Evolutionary conservation across 768 basidiomycete genomes (phyloP).

Genomic region (Tylopilus subfusipes): DNA sequence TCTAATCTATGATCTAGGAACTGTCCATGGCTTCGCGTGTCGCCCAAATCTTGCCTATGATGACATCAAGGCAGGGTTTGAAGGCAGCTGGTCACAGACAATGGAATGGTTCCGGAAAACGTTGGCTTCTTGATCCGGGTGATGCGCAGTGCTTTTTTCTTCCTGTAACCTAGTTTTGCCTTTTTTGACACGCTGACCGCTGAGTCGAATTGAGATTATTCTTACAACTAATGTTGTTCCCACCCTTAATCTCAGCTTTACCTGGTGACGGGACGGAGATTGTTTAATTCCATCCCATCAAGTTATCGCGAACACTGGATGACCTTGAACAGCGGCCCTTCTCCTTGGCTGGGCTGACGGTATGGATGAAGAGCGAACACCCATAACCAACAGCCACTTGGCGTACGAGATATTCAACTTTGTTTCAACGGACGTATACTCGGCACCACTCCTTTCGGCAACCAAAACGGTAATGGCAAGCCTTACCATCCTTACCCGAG

Average conservation of each 20-base stretch:
- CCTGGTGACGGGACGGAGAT: too few species aligned
- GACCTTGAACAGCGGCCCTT: too few species aligned
- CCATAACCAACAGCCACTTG: too few species aligned
- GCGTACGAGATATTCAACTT: too few species aligned
- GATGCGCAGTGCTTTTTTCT: background rate
- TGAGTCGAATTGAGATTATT: background rate
- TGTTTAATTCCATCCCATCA: too few species aligned
- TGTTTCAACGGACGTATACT: too few species aligned
- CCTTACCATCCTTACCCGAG: too few species aligned
- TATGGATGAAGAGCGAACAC: too few species aligned
- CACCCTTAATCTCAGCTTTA: background rate
- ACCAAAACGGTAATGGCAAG: too few species aligned
- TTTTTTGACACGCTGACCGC: background rate
- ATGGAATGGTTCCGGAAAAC: constrained; percentile 43
- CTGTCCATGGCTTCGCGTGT: constrained; percentile 46
- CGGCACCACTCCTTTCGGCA: too few species aligned
- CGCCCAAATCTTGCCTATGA: constrained; percentile 42
- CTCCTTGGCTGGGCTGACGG: too few species aligned
- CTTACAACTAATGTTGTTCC: background rate
- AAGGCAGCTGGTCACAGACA: constrained; percentile 41
- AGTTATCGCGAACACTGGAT: too few species aligned
- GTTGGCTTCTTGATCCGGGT: constrained; percentile 5
- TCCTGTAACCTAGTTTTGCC: background rate
- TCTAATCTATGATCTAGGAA: constrained; percentile 33
- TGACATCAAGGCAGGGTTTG: constrained; percentile 43